A percentile compares a stretch with the other conserved stretches of the same genome.
phyloP scores from a whole-genome alignment of 192 early-diverging fungal genomes.

The Coemansia sp. region DNA sequence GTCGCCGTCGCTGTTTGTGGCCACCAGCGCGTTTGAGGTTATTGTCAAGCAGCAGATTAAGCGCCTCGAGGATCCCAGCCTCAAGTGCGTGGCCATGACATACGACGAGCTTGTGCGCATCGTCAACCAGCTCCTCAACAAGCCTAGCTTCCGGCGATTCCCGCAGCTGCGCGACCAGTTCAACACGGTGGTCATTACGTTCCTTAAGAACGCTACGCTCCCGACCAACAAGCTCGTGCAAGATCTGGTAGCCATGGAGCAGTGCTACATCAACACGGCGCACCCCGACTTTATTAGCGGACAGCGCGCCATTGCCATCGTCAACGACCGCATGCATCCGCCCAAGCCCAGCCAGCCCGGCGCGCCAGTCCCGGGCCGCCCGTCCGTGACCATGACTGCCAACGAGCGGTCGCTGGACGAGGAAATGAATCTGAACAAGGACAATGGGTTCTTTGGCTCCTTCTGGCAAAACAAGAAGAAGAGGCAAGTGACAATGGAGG shows the following conservation, averaged over 20 bases:
- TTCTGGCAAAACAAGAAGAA: conserved; percentile 93
- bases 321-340: conserved; percentile 78
- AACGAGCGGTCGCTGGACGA: conserved; percentile 55
- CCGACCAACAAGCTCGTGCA: conserved; percentile 94
- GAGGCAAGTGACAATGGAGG: conserved; percentile 62
- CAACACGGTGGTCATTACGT: conserved; percentile 87
- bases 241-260: conserved; percentile 91
- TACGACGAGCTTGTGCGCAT: conserved; percentile 99
- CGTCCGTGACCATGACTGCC: conserved; percentile 18
- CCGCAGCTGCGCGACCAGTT: conserved; percentile 90
- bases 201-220: conserved; percentile 83
- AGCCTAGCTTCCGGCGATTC: conserved; percentile 94
- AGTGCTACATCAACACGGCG: conserved; percentile 96
- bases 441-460: conserved; percentile 91
- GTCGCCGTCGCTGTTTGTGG: conserved; percentile 95
- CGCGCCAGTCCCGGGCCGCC: conserved; percentile 16
- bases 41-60: conserved; percentile 99
- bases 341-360: conserved; percentile 54
- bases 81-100: conserved; percentile 92
- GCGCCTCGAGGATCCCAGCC: conserved; percentile 92
- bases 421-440: conserved; percentile 57
- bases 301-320: conserved; percentile 89
- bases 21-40: conserved; percentile 94
- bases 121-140: conserved; percentile 83
- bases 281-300: conserved; percentile 99